Evolutionary conservation across 2,329 filamentous ascomycete species (phyloP), one percentile per base, ranked within the genome.

Genomic region (Ascochyta fabae): DNA sequence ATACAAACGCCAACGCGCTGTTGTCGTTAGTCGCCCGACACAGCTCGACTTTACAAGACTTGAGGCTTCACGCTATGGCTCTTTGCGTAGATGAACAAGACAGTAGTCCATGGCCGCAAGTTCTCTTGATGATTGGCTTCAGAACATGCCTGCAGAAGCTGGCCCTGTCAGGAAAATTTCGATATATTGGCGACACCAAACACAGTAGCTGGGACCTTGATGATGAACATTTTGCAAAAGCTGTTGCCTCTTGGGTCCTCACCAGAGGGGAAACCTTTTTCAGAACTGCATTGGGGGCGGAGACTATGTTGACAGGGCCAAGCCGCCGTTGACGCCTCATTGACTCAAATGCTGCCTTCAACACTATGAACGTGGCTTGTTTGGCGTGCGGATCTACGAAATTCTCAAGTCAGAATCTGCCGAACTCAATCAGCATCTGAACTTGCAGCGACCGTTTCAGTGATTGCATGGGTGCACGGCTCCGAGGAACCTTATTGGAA

Each of bases 21-120:
- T 3, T 56, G 7, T 48, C 52, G 3, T 38, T 64, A 7, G 12
- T 63, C 3, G 9, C 12, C 12, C 38, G 52, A 29, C 58, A 64
- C 13, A 38, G 40, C 8, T 51, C 51, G 3, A 64, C 58, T 2
- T 42, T 64, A 15, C 57, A 36, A 6, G 48, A 58, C 15, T 31
- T 66, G 42, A 53, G 48, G 34, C 49, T 64, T 5, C 36, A 56
- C 12, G 39, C 44, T 10, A 48, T 58, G n/a, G 19, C n/a, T 29
- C 27, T 29, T 10, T 10, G 27, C 27, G 27, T 10, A 9, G 8
- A 29, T 9, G 9, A 10, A 29, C 8, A 29, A 29, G 27, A 29
- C 6, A 29, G 8, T 10, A 12, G 19, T n/a, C 49, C 33, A 6
- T 4, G 4, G 10, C 29, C 9, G 19, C 33, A 47, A 1, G 15